Conservation (phyloP, 495 filamentous ascomycete species). For the Opeltia flavorubescens region DNA sequence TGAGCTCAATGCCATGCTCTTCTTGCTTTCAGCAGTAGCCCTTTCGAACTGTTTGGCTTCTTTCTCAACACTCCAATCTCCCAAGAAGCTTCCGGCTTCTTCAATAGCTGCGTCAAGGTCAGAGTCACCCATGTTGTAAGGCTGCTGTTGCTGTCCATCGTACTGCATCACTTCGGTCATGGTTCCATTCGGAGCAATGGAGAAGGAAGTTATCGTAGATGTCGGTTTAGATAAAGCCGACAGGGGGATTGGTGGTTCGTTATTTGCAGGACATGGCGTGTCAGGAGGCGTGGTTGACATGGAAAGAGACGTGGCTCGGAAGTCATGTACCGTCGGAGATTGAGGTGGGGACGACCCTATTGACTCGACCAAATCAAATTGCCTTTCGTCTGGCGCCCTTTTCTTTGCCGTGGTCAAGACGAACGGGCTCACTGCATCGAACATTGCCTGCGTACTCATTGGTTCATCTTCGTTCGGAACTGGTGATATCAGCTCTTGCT, state of each 20-base stretch:
- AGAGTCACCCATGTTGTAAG: neutral
- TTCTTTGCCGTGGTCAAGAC: constrained; percentile 32
- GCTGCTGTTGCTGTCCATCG: constrained; percentile 13
- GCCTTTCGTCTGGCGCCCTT: constrained; percentile 5
- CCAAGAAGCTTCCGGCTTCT: constrained; percentile 14
- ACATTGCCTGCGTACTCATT: constrained; percentile 36
- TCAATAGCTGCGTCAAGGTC: constrained; percentile 15
- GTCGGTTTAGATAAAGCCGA: neutral
- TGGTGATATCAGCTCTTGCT: neutral
- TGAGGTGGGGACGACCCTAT: neutral
- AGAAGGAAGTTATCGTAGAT: constrained; percentile 14
- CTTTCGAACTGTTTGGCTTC: constrained; percentile 8
- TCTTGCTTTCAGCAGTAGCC: neutral
- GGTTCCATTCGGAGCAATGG: constrained; percentile 13
- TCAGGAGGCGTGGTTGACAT: neutral
- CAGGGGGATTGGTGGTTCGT: constrained; percentile 3
- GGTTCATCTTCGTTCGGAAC: constrained; percentile 11
- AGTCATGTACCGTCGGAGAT: neutral
- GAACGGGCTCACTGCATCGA: constrained; percentile 36
- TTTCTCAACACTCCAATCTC: constrained; percentile 10
- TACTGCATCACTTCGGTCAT: constrained; percentile 8
- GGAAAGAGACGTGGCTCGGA: neutral
- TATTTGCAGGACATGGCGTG: neutral
- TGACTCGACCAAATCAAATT: constrained; percentile 1
- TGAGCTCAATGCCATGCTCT: neutral